Base-by-base conservation (phyloP, 768 basidiomycete species). In the Suillus plorans region DNA sequence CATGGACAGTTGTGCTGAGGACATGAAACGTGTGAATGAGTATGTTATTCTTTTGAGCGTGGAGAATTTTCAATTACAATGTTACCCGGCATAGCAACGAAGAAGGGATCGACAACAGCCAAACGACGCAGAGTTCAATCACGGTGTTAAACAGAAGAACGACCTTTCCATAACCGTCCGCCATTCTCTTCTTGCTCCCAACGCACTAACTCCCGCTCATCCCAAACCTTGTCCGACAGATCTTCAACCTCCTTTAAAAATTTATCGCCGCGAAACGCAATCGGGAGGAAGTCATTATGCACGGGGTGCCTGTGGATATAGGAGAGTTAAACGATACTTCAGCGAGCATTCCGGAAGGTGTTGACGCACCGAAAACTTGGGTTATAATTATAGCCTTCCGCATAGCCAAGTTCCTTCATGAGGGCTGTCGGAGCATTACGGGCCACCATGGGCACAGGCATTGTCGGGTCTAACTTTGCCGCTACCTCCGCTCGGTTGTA, bases 361-460 rank as follows among this genome's bases (percentile, higher is more conserved):
- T 34, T 37, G n/a, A 71, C 84, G 70, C 65, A 86, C 82, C 69
- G 73, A 70, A 82, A 90, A 34, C 75, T 78, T 10, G 89, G 89
- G 73, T 90, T 87, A 67, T 87, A 92, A 61, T 72, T 74, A 67
- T 92, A 92, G 25, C 80, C 84, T 67, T 84, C 78, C 1, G 87
- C 87, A 69, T 90, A 91, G 25, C 86, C 88, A 2, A 91, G 79
- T 31, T 86, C 81, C 71, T 88, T 87, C 88, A 91, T 89, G 12
- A 92, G 71, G 22, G 67, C 68, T 3, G 91, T 92, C 3, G 92
- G 91, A 10, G 91, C 91, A 74, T 95, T 94, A 37, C 94, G 84
- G 69, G 94, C 82, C 44, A 82, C 80, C 63, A 92, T 69, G 1
- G 94, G 94, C 1, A 95, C 90, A 4, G 87, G 82, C 57, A 84